Conservation (phyloP, 129 eudicot genomes). For the Deinandra increscens region DNA sequence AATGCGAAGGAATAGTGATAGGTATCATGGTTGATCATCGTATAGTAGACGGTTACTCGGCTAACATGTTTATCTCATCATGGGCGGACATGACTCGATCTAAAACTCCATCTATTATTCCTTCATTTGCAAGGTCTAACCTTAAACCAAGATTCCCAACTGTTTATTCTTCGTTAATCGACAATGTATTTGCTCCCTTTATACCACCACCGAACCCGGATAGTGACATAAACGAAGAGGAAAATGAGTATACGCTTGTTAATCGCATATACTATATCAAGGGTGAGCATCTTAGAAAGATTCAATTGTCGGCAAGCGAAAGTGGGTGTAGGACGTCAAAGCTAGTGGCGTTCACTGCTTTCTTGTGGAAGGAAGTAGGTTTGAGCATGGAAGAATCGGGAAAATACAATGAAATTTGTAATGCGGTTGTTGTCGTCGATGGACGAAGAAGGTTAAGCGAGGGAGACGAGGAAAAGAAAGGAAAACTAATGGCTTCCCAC, state of each 20-base stretch:
- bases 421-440: constrained; percentile 46
- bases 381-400: constrained; percentile 12
- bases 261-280: constrained; percentile 35
- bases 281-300: constrained; percentile 28
- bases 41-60: constrained; percentile 54
- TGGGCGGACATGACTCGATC: constrained; percentile 53
- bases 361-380: constrained; percentile 22
- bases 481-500: constrained; percentile 25
- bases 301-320: constrained; percentile 36
- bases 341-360: constrained; percentile 37
- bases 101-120: constrained; percentile 26
- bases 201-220: constrained; percentile 3
- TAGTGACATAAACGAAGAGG: background rate
- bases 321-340: constrained; percentile 32
- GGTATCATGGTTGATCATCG: constrained; percentile 43
- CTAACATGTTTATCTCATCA: constrained; percentile 55
- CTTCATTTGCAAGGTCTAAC: constrained; percentile 47
- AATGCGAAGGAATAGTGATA: constrained; percentile 48
- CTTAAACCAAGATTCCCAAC: constrained; percentile 44
- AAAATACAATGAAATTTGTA: constrained; percentile 20
- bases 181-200: constrained; percentile 19
- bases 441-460: constrained; percentile 44
- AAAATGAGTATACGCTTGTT: constrained; percentile 23
- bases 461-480: constrained; percentile 36
- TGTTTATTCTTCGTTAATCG: constrained; percentile 5